Percentiles rank a stretch among this genome's conserved stretches.
These are phyloP conservation scores for Phyllostachys edulis DNA, from an alignment of 176 grass and related monocot species.

Conservation along the genomic window DNA sequence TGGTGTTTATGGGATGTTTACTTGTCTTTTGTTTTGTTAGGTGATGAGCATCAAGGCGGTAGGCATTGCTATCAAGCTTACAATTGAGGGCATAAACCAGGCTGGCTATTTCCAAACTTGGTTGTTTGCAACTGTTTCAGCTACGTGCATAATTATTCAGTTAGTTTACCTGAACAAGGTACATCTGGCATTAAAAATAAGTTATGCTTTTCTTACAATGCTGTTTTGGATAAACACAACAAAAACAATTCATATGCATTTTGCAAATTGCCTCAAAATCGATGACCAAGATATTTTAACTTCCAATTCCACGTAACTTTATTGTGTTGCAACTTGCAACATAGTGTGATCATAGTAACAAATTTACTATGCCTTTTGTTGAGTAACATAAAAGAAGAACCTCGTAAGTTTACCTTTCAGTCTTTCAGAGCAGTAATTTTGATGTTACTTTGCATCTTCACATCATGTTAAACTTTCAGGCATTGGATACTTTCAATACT, in stretches of 20 bases:
- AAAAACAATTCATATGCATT: not conserved
- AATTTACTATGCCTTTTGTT: not conserved
- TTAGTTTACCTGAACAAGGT: slow-evolving; percentile 99
- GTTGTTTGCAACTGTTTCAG: slow-evolving; percentile 76
- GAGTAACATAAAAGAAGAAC: not conserved
- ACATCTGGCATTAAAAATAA: not conserved
- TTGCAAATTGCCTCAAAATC: not conserved
- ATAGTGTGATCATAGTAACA: not conserved
- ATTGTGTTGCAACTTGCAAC: not conserved
- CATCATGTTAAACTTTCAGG: slow-evolving; percentile 50
- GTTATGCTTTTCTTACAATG: not conserved
- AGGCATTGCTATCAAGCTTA: slow-evolving; percentile 92
- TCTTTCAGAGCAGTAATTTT: not conserved
- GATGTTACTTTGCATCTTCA: not conserved
- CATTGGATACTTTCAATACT: slow-evolving; percentile 94
- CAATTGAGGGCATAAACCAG: slow-evolving; percentile 81
- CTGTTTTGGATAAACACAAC: not conserved
- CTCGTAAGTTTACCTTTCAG: not conserved
- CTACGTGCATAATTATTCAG: slow-evolving; percentile 78
- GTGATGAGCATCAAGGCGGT: slow-evolving; percentile 99
- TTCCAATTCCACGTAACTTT: not conserved
- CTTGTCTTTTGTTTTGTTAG: slow-evolving; percentile 41
- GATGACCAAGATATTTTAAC: not conserved
- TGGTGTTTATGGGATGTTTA: slow-evolving; percentile 15
- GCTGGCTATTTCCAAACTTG: slow-evolving; percentile 90